phyloP scores from a whole-genome alignment of 2,329 filamentous ascomycete genomes.

The Claviceps citrina region DNA sequence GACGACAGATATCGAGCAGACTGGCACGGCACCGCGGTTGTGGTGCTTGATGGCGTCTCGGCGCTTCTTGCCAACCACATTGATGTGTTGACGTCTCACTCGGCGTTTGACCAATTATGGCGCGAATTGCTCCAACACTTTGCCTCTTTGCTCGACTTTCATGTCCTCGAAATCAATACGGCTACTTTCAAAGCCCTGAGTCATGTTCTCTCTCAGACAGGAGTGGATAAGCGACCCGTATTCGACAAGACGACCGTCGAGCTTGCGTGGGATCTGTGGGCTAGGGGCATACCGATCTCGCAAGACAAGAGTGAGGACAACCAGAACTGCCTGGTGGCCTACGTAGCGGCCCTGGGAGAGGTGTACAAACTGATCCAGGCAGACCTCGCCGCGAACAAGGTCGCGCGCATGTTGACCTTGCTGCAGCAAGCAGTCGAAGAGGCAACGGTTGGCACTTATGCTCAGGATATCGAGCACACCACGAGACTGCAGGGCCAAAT shows the following conservation, averaged over 20 bases:
- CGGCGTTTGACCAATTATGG: constrained; percentile 61
- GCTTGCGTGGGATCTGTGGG: constrained; percentile 56
- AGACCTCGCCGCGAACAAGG: constrained; percentile 44
- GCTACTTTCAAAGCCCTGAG: constrained; percentile 53
- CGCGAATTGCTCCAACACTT: constrained; percentile 56
- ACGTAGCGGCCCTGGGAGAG: constrained; percentile 59
- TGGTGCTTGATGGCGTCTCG: constrained; percentile 58
- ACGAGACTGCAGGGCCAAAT: constrained; percentile 59
- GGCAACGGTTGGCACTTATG: constrained; percentile 52
- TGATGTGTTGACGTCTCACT: constrained; percentile 49
- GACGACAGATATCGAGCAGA: constrained; percentile 33
- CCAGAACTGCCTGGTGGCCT: constrained; percentile 73
- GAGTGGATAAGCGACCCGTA: constrained; percentile 25
- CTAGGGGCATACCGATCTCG: constrained; percentile 42
- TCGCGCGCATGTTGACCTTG: constrained; percentile 54
- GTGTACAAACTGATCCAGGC: constrained; percentile 61
- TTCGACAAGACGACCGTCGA: constrained; percentile 40
- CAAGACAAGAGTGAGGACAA: constrained; percentile 40
- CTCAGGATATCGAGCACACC: constrained; percentile 55
- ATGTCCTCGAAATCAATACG: constrained; percentile 54
- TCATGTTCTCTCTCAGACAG: constrained; percentile 41
- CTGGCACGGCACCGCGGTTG: constrained; percentile 61
- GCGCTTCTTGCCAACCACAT: constrained; percentile 63
- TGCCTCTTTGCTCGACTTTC: constrained; percentile 44
- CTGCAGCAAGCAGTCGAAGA: constrained; percentile 56